Percentiles rank a stretch among this genome's conserved stretches.
Evolutionary conservation across 768 basidiomycete genomes (phyloP).

Genomic region (Psilocybe azurescens): DNA sequence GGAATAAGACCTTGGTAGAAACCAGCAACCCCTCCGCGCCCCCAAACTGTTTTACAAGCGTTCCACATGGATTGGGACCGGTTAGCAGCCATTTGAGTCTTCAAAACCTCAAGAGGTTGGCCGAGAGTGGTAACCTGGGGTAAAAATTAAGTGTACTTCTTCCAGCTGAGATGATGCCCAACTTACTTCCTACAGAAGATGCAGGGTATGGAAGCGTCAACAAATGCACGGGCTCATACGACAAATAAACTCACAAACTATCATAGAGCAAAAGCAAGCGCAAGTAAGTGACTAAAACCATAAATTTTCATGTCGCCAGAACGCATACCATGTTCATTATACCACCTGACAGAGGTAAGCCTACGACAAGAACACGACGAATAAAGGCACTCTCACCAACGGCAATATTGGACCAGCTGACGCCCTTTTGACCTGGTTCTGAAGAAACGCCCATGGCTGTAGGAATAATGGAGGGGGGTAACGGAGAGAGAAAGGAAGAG

Average conservation of each 20-base stretch:
- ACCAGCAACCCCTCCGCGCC: slow-evolving; percentile 85
- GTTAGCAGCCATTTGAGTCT: slow-evolving; percentile 99
- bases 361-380: slow-evolving; percentile 20
- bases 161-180: slow-evolving; percentile 11
- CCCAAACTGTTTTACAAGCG: slow-evolving; percentile 87
- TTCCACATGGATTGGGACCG: slow-evolving; percentile 89
- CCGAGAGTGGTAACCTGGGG: slow-evolving; percentile 93
- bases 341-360: slow-evolving; percentile 60
- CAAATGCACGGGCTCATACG: slow-evolving; percentile 4
- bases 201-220: slow-evolving; percentile 21
- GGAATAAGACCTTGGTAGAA: slow-evolving; percentile 99
- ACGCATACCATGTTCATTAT: slow-evolving; percentile 96
- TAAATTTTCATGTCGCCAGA: not conserved
- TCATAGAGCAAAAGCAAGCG: slow-evolving; percentile 6
- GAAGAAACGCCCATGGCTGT: slow-evolving; percentile 76
- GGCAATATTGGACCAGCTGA: slow-evolving; percentile 95
- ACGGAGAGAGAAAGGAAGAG: slow-evolving; percentile 27
- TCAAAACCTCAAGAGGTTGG: slow-evolving; percentile 96
- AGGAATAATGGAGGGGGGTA: slow-evolving; percentile 23
- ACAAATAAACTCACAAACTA: slow-evolving; percentile 57
- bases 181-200: slow-evolving; percentile 70
- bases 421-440: slow-evolving; percentile 90
- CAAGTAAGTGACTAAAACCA: slow-evolving; percentile 1
- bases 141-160: slow-evolving; percentile 11
- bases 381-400: slow-evolving; percentile 65